phyloP scores from a whole-genome alignment of 176 grass and related monocot genomes.

The Paspalum vaginatum region DNA sequence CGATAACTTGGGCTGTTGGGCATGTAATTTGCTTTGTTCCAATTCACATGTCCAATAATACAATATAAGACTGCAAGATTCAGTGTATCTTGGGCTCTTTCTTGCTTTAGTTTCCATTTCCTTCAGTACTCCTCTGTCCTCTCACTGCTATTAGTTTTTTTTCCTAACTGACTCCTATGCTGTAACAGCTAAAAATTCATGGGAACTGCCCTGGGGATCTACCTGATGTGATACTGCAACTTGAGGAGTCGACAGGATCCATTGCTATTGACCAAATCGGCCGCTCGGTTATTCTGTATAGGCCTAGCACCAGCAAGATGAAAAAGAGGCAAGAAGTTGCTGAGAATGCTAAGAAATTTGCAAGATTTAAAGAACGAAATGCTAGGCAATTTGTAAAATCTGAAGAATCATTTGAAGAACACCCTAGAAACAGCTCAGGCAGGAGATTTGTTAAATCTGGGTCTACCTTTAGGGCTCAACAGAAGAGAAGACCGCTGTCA shows the following conservation, averaged over 20 bases:
- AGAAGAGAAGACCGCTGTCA: conserved; percentile 39
- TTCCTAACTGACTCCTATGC: conserved; percentile 25
- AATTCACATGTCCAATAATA: background rate
- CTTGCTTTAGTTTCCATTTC: conserved; percentile 17
- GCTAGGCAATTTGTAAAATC: conserved; percentile 35
- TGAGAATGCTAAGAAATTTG: conserved; percentile 43
- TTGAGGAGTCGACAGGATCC: conserved; percentile 91
- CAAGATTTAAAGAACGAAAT: conserved; percentile 42
- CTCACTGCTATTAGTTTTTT: conserved; percentile 17
- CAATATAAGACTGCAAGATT: background rate
- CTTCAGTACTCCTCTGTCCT: conserved; percentile 13
- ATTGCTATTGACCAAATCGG: conserved; percentile 72
- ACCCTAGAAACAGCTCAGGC: conserved; percentile 25
- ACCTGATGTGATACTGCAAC: conserved; percentile 67
- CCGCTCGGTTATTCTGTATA: conserved; percentile 84
- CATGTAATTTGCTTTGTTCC: background rate
- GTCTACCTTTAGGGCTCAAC: conserved; percentile 45
- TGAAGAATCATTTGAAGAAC: conserved; percentile 42
- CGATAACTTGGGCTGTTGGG: background rate
- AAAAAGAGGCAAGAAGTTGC: conserved; percentile 56
- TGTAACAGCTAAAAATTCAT: conserved; percentile 85
- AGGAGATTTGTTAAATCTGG: conserved; percentile 45
- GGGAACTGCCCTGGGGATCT: conserved; percentile 81
- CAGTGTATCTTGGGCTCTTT: conserved; percentile 22
- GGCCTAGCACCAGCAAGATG: conserved; percentile 92